Evolutionary conservation across 2,329 filamentous ascomycete species (phyloP), one percentile per base, ranked within the genome.

Genomic region (Arthrobotrys musiformis): DNA sequence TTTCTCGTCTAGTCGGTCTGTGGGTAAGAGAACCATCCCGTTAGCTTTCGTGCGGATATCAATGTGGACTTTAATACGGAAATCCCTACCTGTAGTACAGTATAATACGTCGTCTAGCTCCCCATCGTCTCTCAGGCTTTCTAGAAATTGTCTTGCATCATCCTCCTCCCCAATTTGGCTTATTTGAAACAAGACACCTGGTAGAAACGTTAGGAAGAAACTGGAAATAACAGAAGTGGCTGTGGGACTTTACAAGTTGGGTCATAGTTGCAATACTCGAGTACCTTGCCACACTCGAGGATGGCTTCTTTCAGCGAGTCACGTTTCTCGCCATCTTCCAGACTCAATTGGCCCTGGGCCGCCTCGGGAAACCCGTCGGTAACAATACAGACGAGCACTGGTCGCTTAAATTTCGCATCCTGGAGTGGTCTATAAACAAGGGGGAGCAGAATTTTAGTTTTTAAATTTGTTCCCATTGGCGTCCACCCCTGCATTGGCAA

Each of bases 141-240:
- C 35, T 42, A 67, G 4, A 46, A 67, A 67, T 30, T 42, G 4
- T 44, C 48, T 19, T 13, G 35, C 63, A 24, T 67, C 63, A 22
- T 44, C 48, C 33, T 67, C 63, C 24, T 48, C 33, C 35, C 63
- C 63, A 33, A 67, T 67, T 30, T 67, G 63, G 56, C 63, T 67
- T 67, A 67, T 67, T 56, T 67, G 63, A 56, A 67, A 67, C 48
- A 67, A 44, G 13, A 67, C 63, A 54, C 48, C 63, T 67, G 15
- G 30, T 19, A 54, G 30, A 56, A 67, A 30, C 35, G 63, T 67
- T 67, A 67, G 63, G 2, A 44, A 56, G 33, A 67, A 46, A n/a
- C 24, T 13, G 13, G 33, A 24, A 42, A 56, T 56, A 30, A 30
- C 3, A 13, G 62, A 67, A 24, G n/a, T n/a, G n/a, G n/a, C n/a